Percentiles rank a stretch among this genome's conserved stretches.
These are phyloP conservation scores for Polyrhizophydium stewartii DNA, from an alignment of 371 early-diverging fungal genomes.

Conservation along the genomic window DNA sequence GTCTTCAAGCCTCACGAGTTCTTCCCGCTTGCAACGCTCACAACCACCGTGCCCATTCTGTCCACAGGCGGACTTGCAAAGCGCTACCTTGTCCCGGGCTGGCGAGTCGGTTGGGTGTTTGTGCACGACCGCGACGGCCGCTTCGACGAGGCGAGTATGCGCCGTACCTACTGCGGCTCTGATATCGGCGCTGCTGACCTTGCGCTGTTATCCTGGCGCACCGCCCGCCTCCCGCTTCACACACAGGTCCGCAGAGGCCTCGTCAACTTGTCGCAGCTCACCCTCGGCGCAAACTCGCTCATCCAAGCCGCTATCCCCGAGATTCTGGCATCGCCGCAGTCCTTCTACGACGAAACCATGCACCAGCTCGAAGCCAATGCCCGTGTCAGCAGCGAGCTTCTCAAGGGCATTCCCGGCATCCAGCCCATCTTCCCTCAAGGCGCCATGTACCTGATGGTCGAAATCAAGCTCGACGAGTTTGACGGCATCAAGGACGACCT, in stretches of 20 bases:
- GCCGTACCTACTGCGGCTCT: neutral
- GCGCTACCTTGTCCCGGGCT: constrained; percentile 87
- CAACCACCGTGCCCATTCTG: constrained; percentile 75
- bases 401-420: constrained; percentile 70
- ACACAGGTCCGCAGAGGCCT: constrained; percentile 63
- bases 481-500: constrained; percentile 69
- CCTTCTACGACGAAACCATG: constrained; percentile 68
- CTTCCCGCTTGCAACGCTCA: constrained; percentile 57
- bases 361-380: constrained; percentile 70
- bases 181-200: neutral
- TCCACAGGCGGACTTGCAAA: constrained; percentile 87
- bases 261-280: constrained; percentile 65
- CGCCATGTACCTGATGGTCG: constrained; percentile 92
- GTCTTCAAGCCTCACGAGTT: constrained; percentile 62
- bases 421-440: constrained; percentile 80
- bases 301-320: constrained; percentile 63
- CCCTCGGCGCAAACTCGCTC: constrained; percentile 80
- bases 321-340: constrained; percentile 68
- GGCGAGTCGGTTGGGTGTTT: constrained; percentile 81
- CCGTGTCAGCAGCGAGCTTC: constrained; percentile 50
- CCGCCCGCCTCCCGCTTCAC: neutral
- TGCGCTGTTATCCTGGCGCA: neutral
- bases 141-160: constrained; percentile 38
- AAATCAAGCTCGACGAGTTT: constrained; percentile 67
- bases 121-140: constrained; percentile 67